A percentile compares a stretch with the other conserved stretches of the same genome.
These are phyloP conservation scores for Lomentospora prolificans DNA, from an alignment of 2,329 filamentous ascomycete genomes.

Conservation along the genomic window DNA sequence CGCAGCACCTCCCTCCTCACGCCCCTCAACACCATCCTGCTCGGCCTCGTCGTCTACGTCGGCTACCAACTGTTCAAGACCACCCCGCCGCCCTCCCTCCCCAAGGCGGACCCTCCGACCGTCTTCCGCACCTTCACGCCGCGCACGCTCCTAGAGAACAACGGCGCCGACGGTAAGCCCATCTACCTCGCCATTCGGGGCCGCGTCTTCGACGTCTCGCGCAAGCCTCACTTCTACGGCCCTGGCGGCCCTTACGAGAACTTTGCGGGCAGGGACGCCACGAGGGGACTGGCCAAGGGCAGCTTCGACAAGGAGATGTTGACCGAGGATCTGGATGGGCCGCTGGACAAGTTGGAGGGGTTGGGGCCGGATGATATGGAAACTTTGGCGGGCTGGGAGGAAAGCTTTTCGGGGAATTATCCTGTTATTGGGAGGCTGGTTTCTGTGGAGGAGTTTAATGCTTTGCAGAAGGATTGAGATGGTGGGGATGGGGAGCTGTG, in stretches of 20 bases:
- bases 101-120: slow-evolving; percentile 41
- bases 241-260: slow-evolving; percentile 92
- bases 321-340: slow-evolving; percentile 78
- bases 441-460: slow-evolving; percentile 29
- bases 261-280: slow-evolving; percentile 89
- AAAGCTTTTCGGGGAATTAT: slow-evolving; percentile 89
- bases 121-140: slow-evolving; percentile 66
- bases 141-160: slow-evolving; percentile 72
- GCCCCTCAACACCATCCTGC: slow-evolving; percentile 53
- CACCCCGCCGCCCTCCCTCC: slow-evolving; percentile 34
- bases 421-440: slow-evolving; percentile 85
- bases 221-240: slow-evolving; percentile 89
- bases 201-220: slow-evolving; percentile 79
- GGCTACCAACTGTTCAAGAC: slow-evolving; percentile 42
- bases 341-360: slow-evolving; percentile 66
- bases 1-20: slow-evolving; percentile 39
- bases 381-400: slow-evolving; percentile 83
- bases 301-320: slow-evolving; percentile 95
- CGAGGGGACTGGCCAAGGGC: slow-evolving; percentile 74
- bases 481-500: not conserved
- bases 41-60: slow-evolving; percentile 46
- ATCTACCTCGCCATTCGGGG: slow-evolving; percentile 91
- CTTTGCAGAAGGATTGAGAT: slow-evolving; percentile 14
- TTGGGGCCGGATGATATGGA: slow-evolving; percentile 69
- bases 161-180: slow-evolving; percentile 62